These are phyloP conservation scores for Geotrichum australiense DNA, from an alignment of 1,139 yeast genomes.

Conservation along the genomic window DNA sequence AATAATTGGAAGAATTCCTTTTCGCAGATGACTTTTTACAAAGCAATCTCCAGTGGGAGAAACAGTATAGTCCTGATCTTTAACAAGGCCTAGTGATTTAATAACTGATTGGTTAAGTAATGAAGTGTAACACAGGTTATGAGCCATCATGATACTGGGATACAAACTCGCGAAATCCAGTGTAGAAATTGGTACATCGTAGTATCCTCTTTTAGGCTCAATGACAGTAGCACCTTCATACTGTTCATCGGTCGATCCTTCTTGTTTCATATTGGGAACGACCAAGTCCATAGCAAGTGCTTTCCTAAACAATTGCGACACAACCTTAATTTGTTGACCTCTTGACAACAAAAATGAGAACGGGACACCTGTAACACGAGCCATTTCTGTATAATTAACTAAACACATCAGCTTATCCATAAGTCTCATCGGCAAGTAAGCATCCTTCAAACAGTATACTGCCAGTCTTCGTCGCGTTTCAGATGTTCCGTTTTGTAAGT, in stretches of 20 bases:
- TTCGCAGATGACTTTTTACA: constrained; percentile 61
- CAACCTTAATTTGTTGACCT: constrained; percentile 97
- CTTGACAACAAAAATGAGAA: constrained; percentile 80
- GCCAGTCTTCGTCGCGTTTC: constrained; percentile 95
- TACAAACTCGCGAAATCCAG: constrained; percentile 95
- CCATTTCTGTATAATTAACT: constrained; percentile 98
- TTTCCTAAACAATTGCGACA: constrained; percentile 89
- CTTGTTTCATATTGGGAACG: constrained; percentile 82
- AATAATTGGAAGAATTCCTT: constrained; percentile 89
- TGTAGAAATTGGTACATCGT: constrained; percentile 95
- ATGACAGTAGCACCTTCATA: constrained; percentile 99
- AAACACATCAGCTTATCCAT: constrained; percentile 92
- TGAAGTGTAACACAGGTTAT: constrained; percentile 92
- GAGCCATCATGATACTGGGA: constrained; percentile 99
- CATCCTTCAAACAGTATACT: constrained; percentile 94
- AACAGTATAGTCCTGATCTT: constrained; percentile 69
- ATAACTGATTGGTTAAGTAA: constrained; percentile 65
- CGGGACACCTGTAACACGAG: constrained; percentile 98
- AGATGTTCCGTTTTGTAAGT: constrained; percentile 81
- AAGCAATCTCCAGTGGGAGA: constrained; percentile 78
- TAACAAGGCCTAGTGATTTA: constrained; percentile 52
- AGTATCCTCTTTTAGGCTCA: constrained; percentile 92
- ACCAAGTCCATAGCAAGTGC: constrained; percentile 80
- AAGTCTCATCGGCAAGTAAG: constrained; percentile 79
- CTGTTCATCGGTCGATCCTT: constrained; percentile 75